Evolutionary conservation across 305 asterid species (phyloP).

Genomic region (Solanum hybrid): DNA sequence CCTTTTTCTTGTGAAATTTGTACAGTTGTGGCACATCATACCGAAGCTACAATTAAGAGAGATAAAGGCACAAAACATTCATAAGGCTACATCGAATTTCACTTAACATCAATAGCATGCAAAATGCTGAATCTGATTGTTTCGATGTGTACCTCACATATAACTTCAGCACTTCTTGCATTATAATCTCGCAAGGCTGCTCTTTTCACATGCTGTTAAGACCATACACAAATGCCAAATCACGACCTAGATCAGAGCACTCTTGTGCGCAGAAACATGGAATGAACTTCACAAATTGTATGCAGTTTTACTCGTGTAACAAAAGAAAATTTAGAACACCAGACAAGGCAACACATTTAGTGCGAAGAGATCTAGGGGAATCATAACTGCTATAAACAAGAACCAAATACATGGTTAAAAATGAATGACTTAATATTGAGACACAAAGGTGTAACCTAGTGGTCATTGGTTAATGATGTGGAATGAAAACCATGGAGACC

Average conservation of each 20-base stretch:
- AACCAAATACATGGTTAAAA: background rate
- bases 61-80: background rate
- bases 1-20: slow-evolving; percentile 94
- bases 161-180: slow-evolving; percentile 73
- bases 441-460: background rate
- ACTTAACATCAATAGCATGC: background rate
- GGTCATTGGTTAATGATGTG: background rate
- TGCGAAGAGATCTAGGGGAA: background rate
- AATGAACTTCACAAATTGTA: background rate
- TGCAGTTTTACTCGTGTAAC: background rate
- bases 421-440: background rate
- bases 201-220: slow-evolving; percentile 65
- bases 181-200: slow-evolving; percentile 67
- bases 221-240: background rate
- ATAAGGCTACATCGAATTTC: background rate
- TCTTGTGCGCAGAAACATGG: background rate
- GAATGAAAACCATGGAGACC: background rate
- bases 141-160: slow-evolving; percentile 59
- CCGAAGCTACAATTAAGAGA: slow-evolving; percentile 44
- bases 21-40: slow-evolving; percentile 83
- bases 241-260: background rate
- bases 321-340: background rate
- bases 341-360: background rate
- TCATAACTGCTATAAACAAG: background rate
- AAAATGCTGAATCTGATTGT: background rate